Evolutionary conservation across 331 rosid species (phyloP), one percentile per base, ranked within the genome.

Genomic region (Cydonia oblonga): DNA sequence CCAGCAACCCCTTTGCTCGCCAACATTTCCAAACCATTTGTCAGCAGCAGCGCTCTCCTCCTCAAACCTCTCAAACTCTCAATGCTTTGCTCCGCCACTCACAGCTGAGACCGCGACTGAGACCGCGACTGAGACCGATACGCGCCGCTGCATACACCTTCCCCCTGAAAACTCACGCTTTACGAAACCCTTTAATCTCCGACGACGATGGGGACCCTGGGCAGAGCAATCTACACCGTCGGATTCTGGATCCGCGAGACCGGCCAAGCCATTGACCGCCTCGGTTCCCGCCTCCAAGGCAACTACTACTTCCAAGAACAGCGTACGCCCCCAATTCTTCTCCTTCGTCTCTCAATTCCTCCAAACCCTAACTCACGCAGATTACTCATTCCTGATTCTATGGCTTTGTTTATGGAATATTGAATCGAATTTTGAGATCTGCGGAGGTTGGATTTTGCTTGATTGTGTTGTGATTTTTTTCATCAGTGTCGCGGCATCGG

Each of bases 201-300:
- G 73, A 38, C 67, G 33, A 68, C 69, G 78, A 88, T 88, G 98
- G 98, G 96, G 73, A 90, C 96, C 5, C 10, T 93, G 19, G 98
- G 98, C 19, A 87, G 80, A 76, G 96, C 96, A 40, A 79, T 93
- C 78, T 91, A 93, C 91, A 64, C 91, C 71, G 91, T 93, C 28
- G 97, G 98, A 81, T 91, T 93, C 87, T 89, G 92, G 98, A 91
- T 93, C 91, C 96, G 98, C 56, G 97, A 93, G 80, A 86, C 96
- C 19, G 98, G 97, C 67, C 97, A 93, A 79, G 98, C 98, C 82
- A 53, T 91, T 23, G 97, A 93, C 83, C 98, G 97, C 79, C 90
- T 93, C n/a, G 97, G 96, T 24, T 87, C 85, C 49, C 98, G 95
- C 25, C 88, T 93, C 71, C 98, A 93, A 64, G 96, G 98, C 40